Evolutionary conservation across 2,329 filamentous ascomycete species (phyloP).

Genomic region (Neonectria magnoliae): DNA sequence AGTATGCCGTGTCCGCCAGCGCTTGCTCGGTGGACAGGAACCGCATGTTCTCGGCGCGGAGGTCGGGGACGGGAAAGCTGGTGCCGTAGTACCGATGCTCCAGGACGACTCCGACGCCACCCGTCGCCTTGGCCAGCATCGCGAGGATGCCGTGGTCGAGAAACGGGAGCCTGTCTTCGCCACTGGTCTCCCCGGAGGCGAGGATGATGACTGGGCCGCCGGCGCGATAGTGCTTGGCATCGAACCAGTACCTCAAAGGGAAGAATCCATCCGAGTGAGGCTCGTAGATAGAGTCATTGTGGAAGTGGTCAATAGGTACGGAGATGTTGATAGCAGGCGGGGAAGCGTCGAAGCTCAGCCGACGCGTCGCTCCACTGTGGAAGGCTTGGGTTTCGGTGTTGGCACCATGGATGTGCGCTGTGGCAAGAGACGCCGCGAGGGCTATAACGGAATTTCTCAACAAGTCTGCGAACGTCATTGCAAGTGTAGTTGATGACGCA

Average conservation of each 20-base stretch:
- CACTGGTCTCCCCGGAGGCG: constrained; percentile 75
- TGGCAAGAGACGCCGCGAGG: constrained; percentile 1
- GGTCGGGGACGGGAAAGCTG: constrained; percentile 74
- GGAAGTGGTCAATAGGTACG: constrained; percentile 81
- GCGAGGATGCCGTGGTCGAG: constrained; percentile 82
- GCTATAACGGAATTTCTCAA: constrained; percentile 5
- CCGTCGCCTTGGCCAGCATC: constrained; percentile 74
- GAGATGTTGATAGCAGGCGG: constrained; percentile 44
- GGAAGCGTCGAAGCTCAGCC: background rate
- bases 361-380: constrained; percentile 13
- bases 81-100: constrained; percentile 90
- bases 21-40: constrained; percentile 88
- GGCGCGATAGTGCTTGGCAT: constrained; percentile 76
- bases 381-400: constrained; percentile 16
- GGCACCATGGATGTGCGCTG: background rate
- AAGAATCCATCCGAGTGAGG: constrained; percentile 78
- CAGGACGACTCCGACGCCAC: constrained; percentile 81
- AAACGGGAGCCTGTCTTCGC: constrained; percentile 70
- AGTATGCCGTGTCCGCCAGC: constrained; percentile 83
- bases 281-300: constrained; percentile 80
- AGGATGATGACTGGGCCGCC: constrained; percentile 87
- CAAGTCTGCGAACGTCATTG: constrained; percentile 10
- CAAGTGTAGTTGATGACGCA: background rate
- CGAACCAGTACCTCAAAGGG: constrained; percentile 83
- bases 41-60: constrained; percentile 75